Evolutionary conservation across 2,329 filamentous ascomycete species (phyloP), one percentile per base, ranked within the genome.

Genomic region (Cladosporium sp.): DNA sequence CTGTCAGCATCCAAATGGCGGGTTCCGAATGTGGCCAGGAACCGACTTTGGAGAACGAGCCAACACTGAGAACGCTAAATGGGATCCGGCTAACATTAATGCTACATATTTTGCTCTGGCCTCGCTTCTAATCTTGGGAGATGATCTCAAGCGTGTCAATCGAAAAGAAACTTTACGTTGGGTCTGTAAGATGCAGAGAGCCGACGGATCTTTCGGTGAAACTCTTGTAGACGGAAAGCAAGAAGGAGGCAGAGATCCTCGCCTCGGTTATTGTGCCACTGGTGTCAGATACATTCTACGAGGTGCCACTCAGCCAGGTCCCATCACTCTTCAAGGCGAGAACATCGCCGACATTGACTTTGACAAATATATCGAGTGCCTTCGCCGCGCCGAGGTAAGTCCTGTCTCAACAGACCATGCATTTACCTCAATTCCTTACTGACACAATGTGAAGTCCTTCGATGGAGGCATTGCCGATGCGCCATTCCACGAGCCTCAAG

Each of bases 141-240:
- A 87, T 68, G 81, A 85, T 66, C 66, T 80, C 53, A 63, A 77
- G 3, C 81, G 85, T 1, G 86, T 99, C 7, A 80, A 87, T 60
- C 81, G 90, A 57, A 76, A 67, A 39, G 82, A 83, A 59, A 88
- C 89, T 60, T 72, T 97, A 63, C 68, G 73, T 39, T 97, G 93
- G 91, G 74, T 99, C 62, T 80, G 77, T 56, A 80, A 73, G 52
- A 74, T 97, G 71, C 94, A 99, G 77, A 83, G 91, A 24, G 73
- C 77, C 0, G 90, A 97, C 70, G 94, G 94, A 1, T 95, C 91
- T 66, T 97, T 99, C 71, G 94, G 92, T 0, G 92, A 99, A 73
- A 83, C 90, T 1, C 70, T 93, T 2, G 82, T 83, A 4, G 78
- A 70, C 64, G 82, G 78, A 12, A 74, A 74, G 36, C 78, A 93